Conservation (phyloP, 192 early-diverging fungal species). For the Cladochytrium replicatum region DNA sequence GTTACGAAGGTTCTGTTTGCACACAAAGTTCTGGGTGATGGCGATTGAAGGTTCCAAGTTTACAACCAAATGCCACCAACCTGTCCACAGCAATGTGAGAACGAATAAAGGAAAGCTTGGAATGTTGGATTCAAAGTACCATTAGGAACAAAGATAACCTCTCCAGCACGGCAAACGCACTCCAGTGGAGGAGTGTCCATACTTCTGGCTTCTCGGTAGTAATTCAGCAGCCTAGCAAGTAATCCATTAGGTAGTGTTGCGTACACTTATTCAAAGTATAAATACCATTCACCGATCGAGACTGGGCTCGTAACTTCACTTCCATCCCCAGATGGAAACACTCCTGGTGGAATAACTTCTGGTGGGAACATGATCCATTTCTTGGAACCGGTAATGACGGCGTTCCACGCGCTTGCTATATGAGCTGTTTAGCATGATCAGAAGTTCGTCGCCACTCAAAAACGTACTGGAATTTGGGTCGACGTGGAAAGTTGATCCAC, state of each 20-base stretch:
- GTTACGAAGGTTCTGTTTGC: constrained; percentile 36
- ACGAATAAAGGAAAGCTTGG: background rate
- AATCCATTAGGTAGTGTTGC: background rate
- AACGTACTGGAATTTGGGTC: constrained; percentile 54
- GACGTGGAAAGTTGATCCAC: constrained; percentile 60
- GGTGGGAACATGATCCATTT: constrained; percentile 67
- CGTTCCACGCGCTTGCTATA: constrained; percentile 56
- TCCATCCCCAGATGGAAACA: constrained; percentile 54
- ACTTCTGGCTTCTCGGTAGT: constrained; percentile 40
- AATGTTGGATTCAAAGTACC: constrained; percentile 13
- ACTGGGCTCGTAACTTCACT: constrained; percentile 61
- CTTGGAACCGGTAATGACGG: constrained; percentile 55
- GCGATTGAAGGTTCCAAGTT: constrained; percentile 60
- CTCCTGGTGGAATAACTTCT: constrained; percentile 54
- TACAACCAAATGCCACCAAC: constrained; percentile 69
- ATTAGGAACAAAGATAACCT: constrained; percentile 58
- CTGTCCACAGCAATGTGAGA: background rate
- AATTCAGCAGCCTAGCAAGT: constrained; percentile 36
- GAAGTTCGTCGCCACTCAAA: background rate
- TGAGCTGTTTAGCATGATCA: background rate
- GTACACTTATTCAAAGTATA: no score
- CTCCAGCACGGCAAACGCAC: constrained; percentile 54
- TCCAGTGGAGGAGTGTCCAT: constrained; percentile 37
- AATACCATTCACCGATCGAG: constrained; percentile 56
- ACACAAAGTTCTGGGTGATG: constrained; percentile 66